phyloP scores from a whole-genome alignment of 1,284 basidiomycete species.

The Cutaneotrichosporon sp. region DNA sequence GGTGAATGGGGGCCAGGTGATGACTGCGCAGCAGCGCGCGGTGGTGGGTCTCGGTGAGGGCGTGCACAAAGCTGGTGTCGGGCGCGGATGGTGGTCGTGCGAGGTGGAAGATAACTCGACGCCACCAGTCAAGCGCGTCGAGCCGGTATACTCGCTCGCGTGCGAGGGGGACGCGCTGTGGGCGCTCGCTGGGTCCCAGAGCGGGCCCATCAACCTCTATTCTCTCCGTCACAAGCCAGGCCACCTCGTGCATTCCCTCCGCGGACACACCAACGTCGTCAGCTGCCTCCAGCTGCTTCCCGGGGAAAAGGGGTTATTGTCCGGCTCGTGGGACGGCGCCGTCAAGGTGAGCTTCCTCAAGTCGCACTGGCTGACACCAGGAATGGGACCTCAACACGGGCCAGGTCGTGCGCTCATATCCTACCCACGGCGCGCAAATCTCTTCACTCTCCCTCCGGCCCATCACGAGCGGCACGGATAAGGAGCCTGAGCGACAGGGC shows the following conservation, averaged over 20 bases:
- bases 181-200: slow-evolving; percentile 77
- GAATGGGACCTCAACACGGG: slow-evolving; percentile 98
- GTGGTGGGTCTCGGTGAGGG: slow-evolving; percentile 87
- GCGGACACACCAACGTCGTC: slow-evolving; percentile 68
- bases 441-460: slow-evolving; percentile 77
- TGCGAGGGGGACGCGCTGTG: slow-evolving; percentile 88
- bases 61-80: slow-evolving; percentile 80
- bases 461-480: slow-evolving; percentile 2
- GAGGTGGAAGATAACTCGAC: slow-evolving; percentile 39
- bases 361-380: slow-evolving; percentile 49
- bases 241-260: slow-evolving; percentile 65
- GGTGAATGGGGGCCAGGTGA: slow-evolving; percentile 77
- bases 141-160: slow-evolving; percentile 78
- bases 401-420: slow-evolving; percentile 68
- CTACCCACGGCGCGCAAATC: slow-evolving; percentile 79
- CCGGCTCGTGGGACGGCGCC: slow-evolving; percentile 91
- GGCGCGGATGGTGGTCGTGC: slow-evolving; percentile 76
- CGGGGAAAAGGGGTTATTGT: slow-evolving; percentile 77
- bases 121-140: slow-evolving; percentile 39
- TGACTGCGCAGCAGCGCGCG: slow-evolving; percentile 83
- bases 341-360: slow-evolving; percentile 61
- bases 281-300: slow-evolving; percentile 76
- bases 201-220: slow-evolving; percentile 81
- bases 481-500: slow-evolving; percentile 2
- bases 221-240: slow-evolving; percentile 91